Evolutionary conservation across 1,139 yeast species (phyloP).

Genomic region (Taphrina pruni): DNA sequence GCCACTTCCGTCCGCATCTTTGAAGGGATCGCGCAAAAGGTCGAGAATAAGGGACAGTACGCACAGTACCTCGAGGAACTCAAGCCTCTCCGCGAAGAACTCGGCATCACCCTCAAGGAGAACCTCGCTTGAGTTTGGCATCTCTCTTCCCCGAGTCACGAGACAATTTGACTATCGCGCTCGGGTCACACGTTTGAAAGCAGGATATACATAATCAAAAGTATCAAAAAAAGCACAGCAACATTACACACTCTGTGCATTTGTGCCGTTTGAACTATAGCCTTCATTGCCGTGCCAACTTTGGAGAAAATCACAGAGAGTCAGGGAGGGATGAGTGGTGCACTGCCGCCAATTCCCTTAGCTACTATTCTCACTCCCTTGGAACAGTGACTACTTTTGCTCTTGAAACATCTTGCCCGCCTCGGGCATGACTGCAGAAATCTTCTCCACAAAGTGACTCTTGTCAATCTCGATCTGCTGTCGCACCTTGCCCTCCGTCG

Average conservation of each 20-base stretch:
- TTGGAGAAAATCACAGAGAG: no score
- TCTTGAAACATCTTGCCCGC: conserved; percentile 12
- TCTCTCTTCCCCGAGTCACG: not conserved
- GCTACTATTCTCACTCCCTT: not conserved
- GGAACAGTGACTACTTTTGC: not conserved
- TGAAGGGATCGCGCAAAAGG: conserved; percentile 55
- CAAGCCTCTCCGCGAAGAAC: conserved; percentile 86
- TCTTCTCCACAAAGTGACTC: conserved; percentile 30
- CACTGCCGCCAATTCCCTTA: not conserved
- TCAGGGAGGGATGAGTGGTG: no score
- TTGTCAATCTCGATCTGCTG: conserved; percentile 21
- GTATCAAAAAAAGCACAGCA: not conserved
- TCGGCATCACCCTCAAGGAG: conserved; percentile 58
- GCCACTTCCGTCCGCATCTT: conserved; percentile 98
- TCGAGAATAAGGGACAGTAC: conserved; percentile 56
- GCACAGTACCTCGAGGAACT: conserved; percentile 94
- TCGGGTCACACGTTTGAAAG: not conserved
- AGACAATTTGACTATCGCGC: not conserved
- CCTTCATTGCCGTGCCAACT: no score
- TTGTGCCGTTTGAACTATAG: no score
- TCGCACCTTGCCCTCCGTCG: not conserved
- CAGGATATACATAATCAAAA: conserved; percentile 18
- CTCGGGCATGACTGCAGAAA: conserved; percentile 12
- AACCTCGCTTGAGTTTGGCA: conserved; percentile 23
- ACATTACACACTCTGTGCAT: no score